Conservation (phyloP, 306 rosid genomes). For the Trifolium dubium region DNA sequence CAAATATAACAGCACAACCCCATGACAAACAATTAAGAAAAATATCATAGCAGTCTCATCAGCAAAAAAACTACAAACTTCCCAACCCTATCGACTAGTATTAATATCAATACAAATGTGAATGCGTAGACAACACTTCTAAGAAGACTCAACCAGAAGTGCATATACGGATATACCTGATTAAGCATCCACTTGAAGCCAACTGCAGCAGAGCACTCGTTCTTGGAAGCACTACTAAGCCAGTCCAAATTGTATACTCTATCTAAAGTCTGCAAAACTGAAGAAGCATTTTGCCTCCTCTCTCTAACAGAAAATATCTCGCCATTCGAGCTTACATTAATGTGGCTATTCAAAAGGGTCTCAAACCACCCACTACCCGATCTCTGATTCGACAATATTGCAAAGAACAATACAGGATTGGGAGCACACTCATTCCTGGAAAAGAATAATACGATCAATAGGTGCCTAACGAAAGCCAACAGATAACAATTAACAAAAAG, state of each 20-base stretch:
- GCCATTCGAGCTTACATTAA: constrained; percentile 86
- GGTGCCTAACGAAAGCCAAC: constrained; percentile 24
- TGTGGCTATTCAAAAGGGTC: constrained; percentile 85
- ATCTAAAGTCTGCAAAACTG: constrained; percentile 76
- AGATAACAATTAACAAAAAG: constrained; percentile 6
- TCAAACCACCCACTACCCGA: constrained; percentile 99
- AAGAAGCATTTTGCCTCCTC: constrained; percentile 73
- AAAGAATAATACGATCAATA: constrained; percentile 38
- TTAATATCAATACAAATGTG: constrained; percentile 11
- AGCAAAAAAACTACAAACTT: background rate
- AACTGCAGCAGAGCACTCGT: constrained; percentile 88
- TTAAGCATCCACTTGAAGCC: constrained; percentile 99
- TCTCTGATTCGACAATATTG: constrained; percentile 87
- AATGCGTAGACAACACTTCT: background rate
- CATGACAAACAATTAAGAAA: constrained; percentile 16
- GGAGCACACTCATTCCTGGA: constrained; percentile 75
- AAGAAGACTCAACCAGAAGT: constrained; percentile 13
- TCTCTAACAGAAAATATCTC: constrained; percentile 78
- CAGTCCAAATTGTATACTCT: constrained; percentile 89
- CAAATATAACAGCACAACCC: constrained; percentile 19
- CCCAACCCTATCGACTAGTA: background rate
- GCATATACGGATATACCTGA: constrained; percentile 58
- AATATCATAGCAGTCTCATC: background rate
- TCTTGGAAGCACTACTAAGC: constrained; percentile 94
- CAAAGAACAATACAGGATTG: constrained; percentile 85